A percentile compares a stretch with the other conserved stretches of the same genome.
These are phyloP conservation scores for Apiosordaria backusii DNA, from an alignment of 495 filamentous ascomycete genomes.

Conservation along the genomic window DNA sequence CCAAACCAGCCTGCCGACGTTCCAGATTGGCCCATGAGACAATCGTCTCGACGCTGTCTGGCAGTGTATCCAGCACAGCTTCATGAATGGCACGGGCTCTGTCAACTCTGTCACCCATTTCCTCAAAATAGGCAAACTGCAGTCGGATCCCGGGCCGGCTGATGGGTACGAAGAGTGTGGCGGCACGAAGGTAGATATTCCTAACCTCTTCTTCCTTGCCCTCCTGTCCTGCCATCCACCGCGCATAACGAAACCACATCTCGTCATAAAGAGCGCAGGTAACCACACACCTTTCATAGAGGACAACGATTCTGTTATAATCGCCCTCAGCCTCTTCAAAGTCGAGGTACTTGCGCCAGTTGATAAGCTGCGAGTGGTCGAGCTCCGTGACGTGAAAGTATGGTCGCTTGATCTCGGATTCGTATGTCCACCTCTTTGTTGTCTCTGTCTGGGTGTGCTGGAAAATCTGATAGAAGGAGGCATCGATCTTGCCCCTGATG, in stretches of 20 bases:
- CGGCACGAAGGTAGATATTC: conserved; percentile 87
- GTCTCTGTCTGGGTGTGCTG: conserved; percentile 81
- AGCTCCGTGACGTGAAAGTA: conserved; percentile 97
- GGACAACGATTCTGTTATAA: conserved; percentile 67
- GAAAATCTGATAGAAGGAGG: conserved; percentile 76
- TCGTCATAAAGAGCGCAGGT: conserved; percentile 94
- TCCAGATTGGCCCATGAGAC: conserved; percentile 83
- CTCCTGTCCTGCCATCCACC: conserved; percentile 86
- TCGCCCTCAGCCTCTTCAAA: conserved; percentile 89
- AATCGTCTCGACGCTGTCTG: conserved; percentile 83
- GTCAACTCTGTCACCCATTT: conserved; percentile 69
- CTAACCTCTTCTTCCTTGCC: conserved; percentile 88
- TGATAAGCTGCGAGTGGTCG: conserved; percentile 78
- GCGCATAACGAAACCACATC: conserved; percentile 95
- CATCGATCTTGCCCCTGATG: conserved; percentile 73
- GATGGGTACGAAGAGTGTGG: conserved; percentile 80
- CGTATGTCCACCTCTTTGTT: conserved; percentile 90
- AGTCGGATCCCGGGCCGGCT: conserved; percentile 74
- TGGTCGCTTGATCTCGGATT: conserved; percentile 90
- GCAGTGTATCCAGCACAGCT: conserved; percentile 61
- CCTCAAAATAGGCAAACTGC: conserved; percentile 93
- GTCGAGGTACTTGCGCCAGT: conserved; percentile 96
- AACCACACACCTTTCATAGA: conserved; percentile 92
- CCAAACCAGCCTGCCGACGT: conserved; percentile 78
- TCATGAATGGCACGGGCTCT: conserved; percentile 80